Evolutionary conservation across 768 basidiomycete genomes (phyloP), one percentile per base, ranked within the genome.

Genomic region (Psilocybe subaeruginosa): DNA sequence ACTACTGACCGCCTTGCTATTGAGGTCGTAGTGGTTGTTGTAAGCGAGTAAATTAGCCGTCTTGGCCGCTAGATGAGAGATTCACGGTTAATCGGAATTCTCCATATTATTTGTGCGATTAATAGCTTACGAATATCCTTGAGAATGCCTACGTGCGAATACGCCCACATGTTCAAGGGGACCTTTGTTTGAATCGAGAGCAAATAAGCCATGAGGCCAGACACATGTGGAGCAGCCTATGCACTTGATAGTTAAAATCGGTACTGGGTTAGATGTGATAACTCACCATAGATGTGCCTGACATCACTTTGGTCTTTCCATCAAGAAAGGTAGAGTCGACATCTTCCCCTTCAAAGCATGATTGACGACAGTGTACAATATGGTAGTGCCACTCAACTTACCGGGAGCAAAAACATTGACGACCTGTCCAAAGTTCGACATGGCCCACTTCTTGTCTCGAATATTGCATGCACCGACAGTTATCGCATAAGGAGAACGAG

Each of bases 211-310:
- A 53, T 35, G 4, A 53, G 33, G 17, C 51, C 51, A 35, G 51
- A 53, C n/a, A 53, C 31, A 17, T 53, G 51, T 12, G 51, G 51
- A n/a, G 51, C 51, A 33, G 51, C 51, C 51, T 53, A 17, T 53
- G n/a, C 4, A 17, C 4, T n/a, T 9, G 7, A 35, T 53, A 53
- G 51, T 33, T 6, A 33, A 8, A 9, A 51, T n/a, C 31, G 16
- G n/a, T 37, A 2, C 23, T 23, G 4, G 30, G n/a, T 3, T 6
- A 53, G 33, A 7, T 6, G 2, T 2, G 1, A 17, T 5, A 16
- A 14, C 4, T 1, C n/a, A 53, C 51, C 51, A 53, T 53, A 5
- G 51, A 53, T 17, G 51, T 53, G 1, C 51, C 51, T 5, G 51
- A 53, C 16, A 35, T 5, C 8, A 53, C 51, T 35, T 17, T 53